Evolutionary conservation across 306 rosid genomes (phyloP).

Genomic region (Abrus pulchellus): DNA sequence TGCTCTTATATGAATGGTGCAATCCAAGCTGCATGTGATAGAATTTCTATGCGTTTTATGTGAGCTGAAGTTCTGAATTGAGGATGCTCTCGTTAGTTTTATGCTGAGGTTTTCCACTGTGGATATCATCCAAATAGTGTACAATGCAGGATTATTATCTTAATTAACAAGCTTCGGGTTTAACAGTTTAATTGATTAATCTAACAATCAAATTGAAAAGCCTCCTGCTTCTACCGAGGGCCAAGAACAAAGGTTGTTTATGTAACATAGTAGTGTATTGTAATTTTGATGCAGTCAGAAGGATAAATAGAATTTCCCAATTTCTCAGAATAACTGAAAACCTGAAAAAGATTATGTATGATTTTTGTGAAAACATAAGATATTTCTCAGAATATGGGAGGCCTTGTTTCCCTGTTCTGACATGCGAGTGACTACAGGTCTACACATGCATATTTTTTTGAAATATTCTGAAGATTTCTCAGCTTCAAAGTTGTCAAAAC

Average conservation of each 20-base stretch:
- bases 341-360: slow-evolving; percentile 11
- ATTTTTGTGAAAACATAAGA: background rate
- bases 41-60: slow-evolving; percentile 14
- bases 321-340: slow-evolving; percentile 19
- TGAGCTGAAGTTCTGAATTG: slow-evolving; percentile 45
- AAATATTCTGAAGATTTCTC: slow-evolving; percentile 14
- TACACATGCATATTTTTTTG: slow-evolving; percentile 25
- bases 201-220: background rate
- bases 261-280: background rate
- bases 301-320: slow-evolving; percentile 24
- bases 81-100: slow-evolving; percentile 2
- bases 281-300: background rate
- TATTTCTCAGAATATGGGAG: slow-evolving; percentile 16
- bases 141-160: slow-evolving; percentile 24
- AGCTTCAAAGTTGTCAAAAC: slow-evolving; percentile 5
- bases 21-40: slow-evolving; percentile 5
- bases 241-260: slow-evolving; percentile 14
- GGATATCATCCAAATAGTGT: background rate
- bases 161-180: slow-evolving; percentile 14
- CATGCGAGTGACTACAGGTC: background rate
- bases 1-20: slow-evolving; percentile 7
- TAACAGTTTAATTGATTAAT: slow-evolving; percentile 19
- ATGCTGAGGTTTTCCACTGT: background rate
- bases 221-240: background rate
- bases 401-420: slow-evolving; percentile 7